These are phyloP conservation scores for Vaccinium corymbosum DNA, from an alignment of 148 eudicot species.

Conservation along the genomic window DNA sequence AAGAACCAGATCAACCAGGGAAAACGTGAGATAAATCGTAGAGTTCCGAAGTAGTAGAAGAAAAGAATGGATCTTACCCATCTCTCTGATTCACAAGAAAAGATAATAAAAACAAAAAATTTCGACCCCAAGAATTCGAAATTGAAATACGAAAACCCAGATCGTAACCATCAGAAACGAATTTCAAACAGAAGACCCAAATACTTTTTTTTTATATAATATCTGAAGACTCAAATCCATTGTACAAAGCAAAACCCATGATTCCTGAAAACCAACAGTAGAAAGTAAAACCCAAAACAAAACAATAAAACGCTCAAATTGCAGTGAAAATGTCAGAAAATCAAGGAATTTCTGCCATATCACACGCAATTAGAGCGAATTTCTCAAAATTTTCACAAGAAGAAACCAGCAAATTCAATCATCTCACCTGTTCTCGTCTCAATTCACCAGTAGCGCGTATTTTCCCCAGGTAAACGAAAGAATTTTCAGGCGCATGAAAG, in stretches of 20 bases:
- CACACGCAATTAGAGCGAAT: background rate
- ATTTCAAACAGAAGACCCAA: constrained; percentile 11
- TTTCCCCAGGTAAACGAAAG: background rate
- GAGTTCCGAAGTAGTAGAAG: background rate
- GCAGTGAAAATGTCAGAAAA: background rate
- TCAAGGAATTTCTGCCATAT: background rate
- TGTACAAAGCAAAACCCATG: background rate
- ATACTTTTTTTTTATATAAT: too few species aligned
- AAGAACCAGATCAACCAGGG: background rate
- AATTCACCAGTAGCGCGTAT: background rate
- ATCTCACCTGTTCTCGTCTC: constrained; percentile 19
- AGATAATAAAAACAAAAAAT: background rate
- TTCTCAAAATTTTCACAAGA: background rate
- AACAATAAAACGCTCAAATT: background rate
- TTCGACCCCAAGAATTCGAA: constrained; percentile 9
- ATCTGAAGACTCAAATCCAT: background rate
- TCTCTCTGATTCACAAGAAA: background rate
- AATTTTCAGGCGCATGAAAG: constrained; percentile 16
- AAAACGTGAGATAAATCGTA: constrained; percentile 9
- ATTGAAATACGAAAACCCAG: constrained; percentile 11
- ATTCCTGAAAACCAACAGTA: background rate
- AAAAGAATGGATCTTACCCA: constrained; percentile 16
- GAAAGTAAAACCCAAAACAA: background rate
- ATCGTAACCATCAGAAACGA: constrained; percentile 24
- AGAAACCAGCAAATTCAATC: background rate